These are phyloP conservation scores for Chlorella sp. DNA, from an alignment of 139 green algal genomes.

Conservation along the genomic window DNA sequence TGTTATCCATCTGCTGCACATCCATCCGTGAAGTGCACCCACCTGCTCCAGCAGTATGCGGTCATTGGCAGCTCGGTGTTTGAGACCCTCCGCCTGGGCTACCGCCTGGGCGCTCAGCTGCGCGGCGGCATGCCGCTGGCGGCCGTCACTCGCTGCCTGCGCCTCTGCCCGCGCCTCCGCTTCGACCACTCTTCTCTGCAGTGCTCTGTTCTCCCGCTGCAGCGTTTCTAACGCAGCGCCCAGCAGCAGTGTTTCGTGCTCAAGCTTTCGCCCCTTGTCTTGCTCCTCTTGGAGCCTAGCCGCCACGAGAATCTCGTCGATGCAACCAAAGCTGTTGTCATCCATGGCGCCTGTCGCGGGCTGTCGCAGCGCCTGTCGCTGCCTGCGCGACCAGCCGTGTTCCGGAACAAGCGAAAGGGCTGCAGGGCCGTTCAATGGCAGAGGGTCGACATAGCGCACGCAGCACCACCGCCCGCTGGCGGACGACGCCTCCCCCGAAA, in stretches of 20 bases:
- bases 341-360: background rate
- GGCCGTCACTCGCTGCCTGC: background rate
- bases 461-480: no score
- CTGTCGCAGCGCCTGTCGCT: no score
- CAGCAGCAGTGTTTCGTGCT: background rate
- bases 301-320: background rate
- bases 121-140: background rate
- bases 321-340: background rate
- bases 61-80: background rate
- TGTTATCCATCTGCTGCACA: background rate
- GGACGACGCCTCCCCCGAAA: background rate
- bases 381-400: no score
- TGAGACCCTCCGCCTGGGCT: background rate
- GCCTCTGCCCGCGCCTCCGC: background rate
- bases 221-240: background rate
- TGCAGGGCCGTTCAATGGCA: no score
- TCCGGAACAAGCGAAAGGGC: no score
- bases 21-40: background rate
- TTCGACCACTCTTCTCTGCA: background rate
- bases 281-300: background rate
- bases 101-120: background rate
- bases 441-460: no score
- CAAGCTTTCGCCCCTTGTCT: background rate
- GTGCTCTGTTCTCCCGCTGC: background rate
- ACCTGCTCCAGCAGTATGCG: background rate